phyloP scores from a whole-genome alignment of 306 rosid species.

The Datisca glomerata region DNA sequence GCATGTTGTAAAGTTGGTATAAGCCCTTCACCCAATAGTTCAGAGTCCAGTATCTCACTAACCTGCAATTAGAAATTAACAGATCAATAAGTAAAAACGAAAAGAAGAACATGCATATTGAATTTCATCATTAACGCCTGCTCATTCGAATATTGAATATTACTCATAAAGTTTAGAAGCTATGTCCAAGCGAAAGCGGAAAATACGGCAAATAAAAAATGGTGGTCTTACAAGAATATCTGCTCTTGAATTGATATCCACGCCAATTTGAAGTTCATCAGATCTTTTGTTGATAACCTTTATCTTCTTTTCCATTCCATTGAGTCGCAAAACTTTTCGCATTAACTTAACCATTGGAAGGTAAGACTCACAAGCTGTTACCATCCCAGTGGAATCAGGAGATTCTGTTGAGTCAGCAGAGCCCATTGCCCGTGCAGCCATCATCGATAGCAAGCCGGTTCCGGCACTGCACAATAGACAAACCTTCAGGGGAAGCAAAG shows the following conservation, averaged over 20 bases:
- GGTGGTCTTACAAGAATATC: constrained; percentile 75
- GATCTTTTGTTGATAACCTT: constrained; percentile 71
- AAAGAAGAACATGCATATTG: not conserved
- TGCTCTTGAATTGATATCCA: constrained; percentile 54
- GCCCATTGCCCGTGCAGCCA: constrained; percentile 85
- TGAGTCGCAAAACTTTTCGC: constrained; percentile 57
- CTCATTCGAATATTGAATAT: not conserved
- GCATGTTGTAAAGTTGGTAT: constrained; percentile 90
- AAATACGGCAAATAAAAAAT: constrained; percentile 1
- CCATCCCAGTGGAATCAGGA: constrained; percentile 27
- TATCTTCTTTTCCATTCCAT: constrained; percentile 51
- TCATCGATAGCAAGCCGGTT: constrained; percentile 89
- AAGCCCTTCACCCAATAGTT: constrained; percentile 89
- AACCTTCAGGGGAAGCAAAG: not conserved
- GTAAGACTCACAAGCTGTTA: constrained; percentile 90
- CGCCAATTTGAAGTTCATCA: constrained; percentile 64
- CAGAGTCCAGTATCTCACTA: constrained; percentile 94
- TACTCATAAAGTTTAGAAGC: not conserved
- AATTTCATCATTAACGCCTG: not conserved
- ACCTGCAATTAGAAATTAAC: constrained; percentile 32
- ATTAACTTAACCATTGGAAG: constrained; percentile 95
- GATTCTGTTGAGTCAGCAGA: constrained; percentile 13
- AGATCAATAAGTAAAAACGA: not conserved
- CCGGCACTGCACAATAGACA: constrained; percentile 52
- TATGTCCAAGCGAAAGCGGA: not conserved